Evolutionary conservation across 441 rosid genomes (phyloP), one percentile per base, ranked within the genome.

Genomic region (Monsonia emarginata): DNA sequence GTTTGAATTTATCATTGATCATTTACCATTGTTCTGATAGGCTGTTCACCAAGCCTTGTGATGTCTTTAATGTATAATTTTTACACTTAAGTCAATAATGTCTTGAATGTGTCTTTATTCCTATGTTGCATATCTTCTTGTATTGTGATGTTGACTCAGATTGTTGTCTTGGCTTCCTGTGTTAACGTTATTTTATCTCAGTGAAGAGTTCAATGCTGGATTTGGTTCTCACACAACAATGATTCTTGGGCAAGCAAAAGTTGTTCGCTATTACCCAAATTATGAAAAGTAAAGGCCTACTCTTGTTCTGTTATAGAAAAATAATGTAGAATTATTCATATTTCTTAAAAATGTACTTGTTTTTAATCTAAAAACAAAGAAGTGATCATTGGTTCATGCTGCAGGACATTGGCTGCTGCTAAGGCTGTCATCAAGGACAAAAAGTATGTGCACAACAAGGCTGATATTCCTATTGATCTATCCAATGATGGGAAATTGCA

Each of bases 151-250:
- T 24, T 5, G 11, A 54, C 7, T 62, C 24, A 22, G 18, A 54
- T 58, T 16, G n/a, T 24, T 63, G 44, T 25, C 7, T 61, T 31
- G 13, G 38, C 19, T 44, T 58, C 60, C 38, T 22, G 24, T 36
- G 24, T 60, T 34, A 27, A 61, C 63, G 56, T 42, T 69, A 24
- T 56, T 62, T 46, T 71, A 34, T 46, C 31, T 75, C 86, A 95
- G 97, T 81, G 99, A 86, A 78, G 99, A 95, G 78, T 89, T 88
- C 75, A 88, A 89, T 80, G 71, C 96, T 78, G 99, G 97, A 74
- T 95, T 95, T 80, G 99, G 99, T 70, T 95, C 97, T 68, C 91
- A 87, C 74, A 95, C 99, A 22, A 96, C 99, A 4, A 81, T 95
- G 88, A 67, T 86, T 68, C 89, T 91, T 58, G 99, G 99, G 76